Conservation (phyloP, 2,329 filamentous ascomycete species). For the Atkinsonella hypoxylon region DNA sequence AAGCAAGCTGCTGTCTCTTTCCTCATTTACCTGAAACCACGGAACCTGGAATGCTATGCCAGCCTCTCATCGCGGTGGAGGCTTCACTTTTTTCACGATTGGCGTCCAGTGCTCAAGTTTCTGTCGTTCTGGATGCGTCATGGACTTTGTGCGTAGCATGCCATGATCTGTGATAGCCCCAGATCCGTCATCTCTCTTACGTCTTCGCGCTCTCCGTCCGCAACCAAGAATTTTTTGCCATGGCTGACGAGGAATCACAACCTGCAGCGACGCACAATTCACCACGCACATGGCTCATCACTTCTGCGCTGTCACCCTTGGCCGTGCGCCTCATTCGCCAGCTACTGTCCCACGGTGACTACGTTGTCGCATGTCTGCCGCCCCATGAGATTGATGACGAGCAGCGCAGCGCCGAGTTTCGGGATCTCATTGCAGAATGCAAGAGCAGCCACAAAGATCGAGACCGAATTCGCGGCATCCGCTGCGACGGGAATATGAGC, state of each 20-base stretch:
- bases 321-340: constrained; percentile 71
- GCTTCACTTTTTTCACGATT: background rate
- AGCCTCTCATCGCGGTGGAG: background rate
- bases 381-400: constrained; percentile 69
- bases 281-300: constrained; percentile 87
- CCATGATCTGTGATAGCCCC: no score
- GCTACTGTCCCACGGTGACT: constrained; percentile 83
- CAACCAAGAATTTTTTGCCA: constrained; percentile 7
- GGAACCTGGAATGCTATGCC: background rate
- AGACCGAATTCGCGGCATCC: constrained; percentile 56
- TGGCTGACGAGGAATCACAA: constrained; percentile 20
- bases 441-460: constrained; percentile 50
- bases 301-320: constrained; percentile 73
- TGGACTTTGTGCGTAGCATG: no score
- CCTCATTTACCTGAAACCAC: no score
- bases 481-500: constrained; percentile 51
- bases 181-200: background rate
- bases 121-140: no score
- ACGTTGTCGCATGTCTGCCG: constrained; percentile 72
- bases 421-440: constrained; percentile 62
- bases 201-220: background rate
- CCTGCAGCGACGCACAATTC: constrained; percentile 51
- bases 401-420: constrained; percentile 65
- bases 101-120: no score
- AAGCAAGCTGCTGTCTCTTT: no score